These are phyloP conservation scores for Parathielavia hyrcaniae DNA, from an alignment of 495 filamentous ascomycete species.

Conservation along the genomic window DNA sequence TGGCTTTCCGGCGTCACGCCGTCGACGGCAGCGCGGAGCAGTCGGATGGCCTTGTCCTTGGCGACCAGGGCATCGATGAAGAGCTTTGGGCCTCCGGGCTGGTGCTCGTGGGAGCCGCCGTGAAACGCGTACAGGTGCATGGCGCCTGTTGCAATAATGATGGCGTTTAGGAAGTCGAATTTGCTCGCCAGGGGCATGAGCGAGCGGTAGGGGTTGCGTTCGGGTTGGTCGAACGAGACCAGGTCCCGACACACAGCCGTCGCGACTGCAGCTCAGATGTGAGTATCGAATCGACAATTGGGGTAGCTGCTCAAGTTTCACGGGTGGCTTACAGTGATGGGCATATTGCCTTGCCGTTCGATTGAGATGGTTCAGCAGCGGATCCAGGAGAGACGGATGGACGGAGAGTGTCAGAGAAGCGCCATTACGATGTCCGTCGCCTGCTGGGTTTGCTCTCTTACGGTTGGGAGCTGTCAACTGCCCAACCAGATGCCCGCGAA, in stretches of 20 bases:
- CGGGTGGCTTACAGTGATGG: slow-evolving; percentile 42
- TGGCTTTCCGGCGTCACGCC: slow-evolving; percentile 30
- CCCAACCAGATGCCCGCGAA: slow-evolving; percentile 38
- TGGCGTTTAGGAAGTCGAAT: slow-evolving; percentile 43
- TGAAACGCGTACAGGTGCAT: slow-evolving; percentile 45
- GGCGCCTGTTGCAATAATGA: slow-evolving; percentile 50
- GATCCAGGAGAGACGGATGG: slow-evolving; percentile 32
- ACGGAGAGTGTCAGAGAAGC: background rate
- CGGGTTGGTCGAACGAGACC: slow-evolving; percentile 45
- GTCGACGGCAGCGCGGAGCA: slow-evolving; percentile 35
- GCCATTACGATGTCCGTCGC: background rate
- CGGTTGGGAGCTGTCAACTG: background rate
- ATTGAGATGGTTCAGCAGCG: slow-evolving; percentile 34
- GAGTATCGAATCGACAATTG: slow-evolving; percentile 2
- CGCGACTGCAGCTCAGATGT: slow-evolving; percentile 36
- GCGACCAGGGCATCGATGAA: slow-evolving; percentile 46
- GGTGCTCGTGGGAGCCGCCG: slow-evolving; percentile 18
- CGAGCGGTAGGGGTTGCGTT: slow-evolving; percentile 47
- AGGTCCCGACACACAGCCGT: slow-evolving; percentile 48
- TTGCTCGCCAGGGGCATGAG: slow-evolving; percentile 43
- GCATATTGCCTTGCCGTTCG: slow-evolving; percentile 41
- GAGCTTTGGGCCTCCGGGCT: slow-evolving; percentile 26
- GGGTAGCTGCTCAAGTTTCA: background rate
- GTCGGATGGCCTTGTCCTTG: slow-evolving; percentile 45
- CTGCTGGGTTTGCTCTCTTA: too few species aligned